Conservation (phyloP, 2,329 filamentous ascomycete species). For the Sporothrix variecibatus region DNA sequence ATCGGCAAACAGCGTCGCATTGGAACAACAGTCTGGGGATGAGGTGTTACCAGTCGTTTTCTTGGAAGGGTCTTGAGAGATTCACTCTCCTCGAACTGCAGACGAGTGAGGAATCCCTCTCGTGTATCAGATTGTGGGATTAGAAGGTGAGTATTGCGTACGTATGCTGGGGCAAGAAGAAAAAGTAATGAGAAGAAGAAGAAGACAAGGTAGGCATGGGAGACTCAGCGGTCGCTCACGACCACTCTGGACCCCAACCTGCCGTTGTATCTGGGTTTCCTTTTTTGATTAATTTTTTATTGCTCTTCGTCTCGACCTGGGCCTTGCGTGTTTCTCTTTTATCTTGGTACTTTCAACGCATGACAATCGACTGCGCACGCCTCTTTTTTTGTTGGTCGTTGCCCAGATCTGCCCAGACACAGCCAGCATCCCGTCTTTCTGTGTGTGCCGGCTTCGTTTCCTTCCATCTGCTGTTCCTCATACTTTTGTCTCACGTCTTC, state of each 20-base stretch:
- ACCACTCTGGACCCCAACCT: neutral
- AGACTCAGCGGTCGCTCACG: too few species aligned
- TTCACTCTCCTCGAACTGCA: neutral
- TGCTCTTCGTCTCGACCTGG: neutral
- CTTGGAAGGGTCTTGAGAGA: neutral
- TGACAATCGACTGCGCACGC: slow-evolving; percentile 6
- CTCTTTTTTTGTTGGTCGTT: neutral
- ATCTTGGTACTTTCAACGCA: slow-evolving; percentile 21
- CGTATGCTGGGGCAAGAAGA: slow-evolving; percentile 10
- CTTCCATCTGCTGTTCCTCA: slow-evolving; percentile 8
- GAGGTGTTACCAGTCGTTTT: neutral
- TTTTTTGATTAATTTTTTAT: neutral
- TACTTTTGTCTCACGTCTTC: neutral
- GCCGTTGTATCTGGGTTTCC: neutral
- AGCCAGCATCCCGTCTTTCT: slow-evolving; percentile 5
- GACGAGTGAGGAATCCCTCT: neutral
- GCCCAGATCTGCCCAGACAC: neutral
- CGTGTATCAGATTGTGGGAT: slow-evolving; percentile 16
- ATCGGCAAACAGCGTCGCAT: neutral
- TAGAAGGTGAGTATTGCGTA: neutral
- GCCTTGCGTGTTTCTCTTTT: slow-evolving; percentile 20
- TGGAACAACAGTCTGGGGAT: neutral
- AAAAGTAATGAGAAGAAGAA: neutral
- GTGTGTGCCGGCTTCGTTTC: neutral
- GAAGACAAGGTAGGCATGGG: neutral